Base-by-base conservation (phyloP, 2,329 filamentous ascomycete species). In the Colletotrichum tamarilloi region DNA sequence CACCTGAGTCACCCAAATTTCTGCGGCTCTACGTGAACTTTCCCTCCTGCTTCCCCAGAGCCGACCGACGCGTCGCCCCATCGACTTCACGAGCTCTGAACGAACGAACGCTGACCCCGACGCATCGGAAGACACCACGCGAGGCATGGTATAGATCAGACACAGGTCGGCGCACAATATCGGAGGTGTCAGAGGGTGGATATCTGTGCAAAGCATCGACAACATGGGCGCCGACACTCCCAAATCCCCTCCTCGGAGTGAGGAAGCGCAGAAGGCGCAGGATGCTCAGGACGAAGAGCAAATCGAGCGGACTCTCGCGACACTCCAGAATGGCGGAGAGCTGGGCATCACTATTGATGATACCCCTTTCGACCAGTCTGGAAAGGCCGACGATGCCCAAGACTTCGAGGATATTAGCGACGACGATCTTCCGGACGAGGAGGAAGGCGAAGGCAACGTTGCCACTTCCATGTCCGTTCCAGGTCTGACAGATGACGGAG, bases 391-490 rank as follows among this genome's bases (percentile, higher is more conserved):
- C 73, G 94, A 98, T 83, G 97, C 97, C 53, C 85, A 97, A 75
- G 97, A 99, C 80, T 99, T 88, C 78, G 95, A 94, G 80, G 94
- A 98, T 79, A 95, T 98, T 75, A 93, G 93, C 76, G 96, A 98
- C 80, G 95, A 97, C 80, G 95, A 98, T 75, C 88, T 98, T 8
- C 93, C 95, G 12, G 94, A 97, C 7, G 94, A 97, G 75, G 92
- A 94, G 73, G 89, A 92, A 68, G 83, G 82, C 35, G 89, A 92
- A 68, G 83, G 82, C 32, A 82, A 81, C 12, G 82, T 80, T 5
- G 82, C 80, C 64, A 78, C 80, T 19, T 87, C 85, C 16, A 80
- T 84, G 59, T 87, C 90, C 68, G 80, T 87, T n/a, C 88, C 88
- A 0, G 87, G 85, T 12, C 79, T 90, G 32, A 89, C 87, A 1